A percentile compares a stretch with the other conserved stretches of the same genome.
Evolutionary conservation across 768 basidiomycete genomes (phyloP).

Genomic region (Mycena rosella): DNA sequence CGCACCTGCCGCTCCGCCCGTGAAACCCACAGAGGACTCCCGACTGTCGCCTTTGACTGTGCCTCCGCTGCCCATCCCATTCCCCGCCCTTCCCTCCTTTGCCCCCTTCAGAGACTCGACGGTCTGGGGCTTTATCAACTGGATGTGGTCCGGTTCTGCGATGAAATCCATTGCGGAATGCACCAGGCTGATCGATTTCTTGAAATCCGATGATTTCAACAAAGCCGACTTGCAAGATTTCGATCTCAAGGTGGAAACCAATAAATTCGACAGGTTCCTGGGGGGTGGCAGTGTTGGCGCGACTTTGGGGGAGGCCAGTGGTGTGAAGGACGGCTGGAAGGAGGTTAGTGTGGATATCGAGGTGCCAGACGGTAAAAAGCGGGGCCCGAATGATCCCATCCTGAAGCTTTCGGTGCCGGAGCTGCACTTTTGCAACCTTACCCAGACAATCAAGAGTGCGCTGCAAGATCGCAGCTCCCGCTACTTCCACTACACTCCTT

Average conservation of each 20-base stretch:
- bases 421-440: conserved; percentile 34
- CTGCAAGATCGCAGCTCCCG: too few species aligned
- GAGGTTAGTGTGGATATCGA: conserved; percentile 21
- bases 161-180: conserved; percentile 19
- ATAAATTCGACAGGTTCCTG: conserved; percentile 3
- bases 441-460: too few species aligned
- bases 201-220: conserved; percentile 29
- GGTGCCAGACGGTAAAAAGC: conserved; percentile 40
- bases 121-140: conserved; percentile 30
- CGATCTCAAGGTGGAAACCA: conserved; percentile 9
- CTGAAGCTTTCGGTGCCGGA: conserved; percentile 22
- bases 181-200: conserved; percentile 17
- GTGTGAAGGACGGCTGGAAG: conserved; percentile 31
- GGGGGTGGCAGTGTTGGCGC: background rate
- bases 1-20: background rate
- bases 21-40: background rate
- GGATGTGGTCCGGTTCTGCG: too few species aligned
- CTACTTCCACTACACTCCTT: conserved; percentile 41
- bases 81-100: background rate
- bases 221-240: conserved; percentile 22
- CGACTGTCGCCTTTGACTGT: background rate
- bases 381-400: conserved; percentile 17
- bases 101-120: conserved; percentile 24
- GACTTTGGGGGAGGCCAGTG: background rate
- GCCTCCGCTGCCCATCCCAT: background rate